phyloP scores from a whole-genome alignment of 139 green algal species.

The Micractinium conductrix region DNA sequence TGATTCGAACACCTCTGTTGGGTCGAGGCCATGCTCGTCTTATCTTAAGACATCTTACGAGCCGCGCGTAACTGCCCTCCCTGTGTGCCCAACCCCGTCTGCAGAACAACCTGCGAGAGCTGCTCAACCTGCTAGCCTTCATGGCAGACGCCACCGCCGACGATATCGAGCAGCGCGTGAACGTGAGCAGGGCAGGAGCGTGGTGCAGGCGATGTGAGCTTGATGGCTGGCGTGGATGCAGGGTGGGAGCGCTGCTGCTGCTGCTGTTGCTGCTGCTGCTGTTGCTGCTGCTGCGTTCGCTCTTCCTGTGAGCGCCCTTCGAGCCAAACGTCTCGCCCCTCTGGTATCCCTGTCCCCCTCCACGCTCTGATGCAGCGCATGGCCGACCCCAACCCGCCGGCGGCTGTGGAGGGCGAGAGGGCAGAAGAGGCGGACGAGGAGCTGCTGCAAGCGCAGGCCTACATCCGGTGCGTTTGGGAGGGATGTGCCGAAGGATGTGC shows the following conservation, averaged over 20 bases:
- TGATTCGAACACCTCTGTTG: too few species aligned
- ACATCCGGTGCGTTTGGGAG: slow-evolving; percentile 67
- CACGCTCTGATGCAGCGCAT: background rate
- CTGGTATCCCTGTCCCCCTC: too few species aligned
- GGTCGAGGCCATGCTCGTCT: too few species aligned
- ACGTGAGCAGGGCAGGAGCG: too few species aligned
- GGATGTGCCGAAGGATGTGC: too few species aligned
- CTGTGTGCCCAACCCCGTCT: slow-evolving; percentile 69
- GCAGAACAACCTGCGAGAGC: slow-evolving; percentile 86
- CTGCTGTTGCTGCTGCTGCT: too few species aligned
- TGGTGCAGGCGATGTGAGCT: too few species aligned
- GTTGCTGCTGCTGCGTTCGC: too few species aligned
- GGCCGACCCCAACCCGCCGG: slow-evolving; percentile 17
- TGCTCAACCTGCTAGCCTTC: slow-evolving; percentile 72
- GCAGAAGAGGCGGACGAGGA: slow-evolving; percentile 65
- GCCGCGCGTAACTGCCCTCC: too few species aligned
- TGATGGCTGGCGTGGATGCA: background rate
- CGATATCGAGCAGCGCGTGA: slow-evolving; percentile 18
- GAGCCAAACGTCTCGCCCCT: too few species aligned
- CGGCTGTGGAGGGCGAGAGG: slow-evolving; percentile 23
- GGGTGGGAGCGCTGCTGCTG: background rate
- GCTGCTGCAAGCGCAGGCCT: slow-evolving; percentile 62
- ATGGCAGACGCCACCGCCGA: slow-evolving; percentile 35
- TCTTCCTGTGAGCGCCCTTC: too few species aligned
- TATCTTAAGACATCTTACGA: too few species aligned